Conservation (phyloP, 2,329 filamentous ascomycete species). For the Penicillium sp. region DNA sequence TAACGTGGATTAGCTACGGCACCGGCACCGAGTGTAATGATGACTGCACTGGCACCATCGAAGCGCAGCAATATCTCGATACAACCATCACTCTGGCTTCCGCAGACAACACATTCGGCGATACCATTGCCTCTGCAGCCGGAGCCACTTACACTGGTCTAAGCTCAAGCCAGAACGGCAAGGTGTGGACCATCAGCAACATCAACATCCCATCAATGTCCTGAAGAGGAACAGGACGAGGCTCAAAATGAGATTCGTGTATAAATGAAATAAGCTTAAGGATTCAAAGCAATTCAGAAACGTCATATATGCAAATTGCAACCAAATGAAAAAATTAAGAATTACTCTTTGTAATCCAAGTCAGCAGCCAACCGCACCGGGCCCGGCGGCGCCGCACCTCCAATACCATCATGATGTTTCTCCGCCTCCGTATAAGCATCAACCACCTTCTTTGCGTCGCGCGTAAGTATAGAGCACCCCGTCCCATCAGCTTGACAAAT, state of each 20-base stretch:
- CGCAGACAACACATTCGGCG: constrained; percentile 32
- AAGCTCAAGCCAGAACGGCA: constrained; percentile 38
- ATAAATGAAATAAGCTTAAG: background rate
- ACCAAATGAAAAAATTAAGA: constrained; percentile 1
- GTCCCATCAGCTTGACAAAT: constrained; percentile 33
- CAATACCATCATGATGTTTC: constrained; percentile 38
- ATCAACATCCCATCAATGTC: constrained; percentile 44
- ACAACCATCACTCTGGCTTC: constrained; percentile 45
- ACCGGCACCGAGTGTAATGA: constrained; percentile 49
- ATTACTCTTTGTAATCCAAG: constrained; percentile 33
- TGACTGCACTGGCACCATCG: constrained; percentile 45
- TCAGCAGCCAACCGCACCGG: constrained; percentile 34
- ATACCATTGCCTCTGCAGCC: constrained; percentile 29
- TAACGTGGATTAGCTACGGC: constrained; percentile 29
- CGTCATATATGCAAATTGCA: constrained; percentile 5
- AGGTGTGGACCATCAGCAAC: constrained; percentile 42
- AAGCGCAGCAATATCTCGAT: constrained; percentile 44
- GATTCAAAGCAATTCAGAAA: background rate
- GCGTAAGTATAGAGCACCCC: constrained; percentile 36
- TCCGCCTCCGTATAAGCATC: constrained; percentile 34
- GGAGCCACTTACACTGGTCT: constrained; percentile 43
- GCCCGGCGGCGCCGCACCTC: constrained; percentile 35
- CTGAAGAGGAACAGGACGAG: background rate
- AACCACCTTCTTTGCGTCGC: constrained; percentile 24
- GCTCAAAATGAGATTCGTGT: constrained; percentile 4